Evolutionary conservation across 495 filamentous ascomycete species (phyloP).

Genomic region (Margaritispora aquatica): DNA sequence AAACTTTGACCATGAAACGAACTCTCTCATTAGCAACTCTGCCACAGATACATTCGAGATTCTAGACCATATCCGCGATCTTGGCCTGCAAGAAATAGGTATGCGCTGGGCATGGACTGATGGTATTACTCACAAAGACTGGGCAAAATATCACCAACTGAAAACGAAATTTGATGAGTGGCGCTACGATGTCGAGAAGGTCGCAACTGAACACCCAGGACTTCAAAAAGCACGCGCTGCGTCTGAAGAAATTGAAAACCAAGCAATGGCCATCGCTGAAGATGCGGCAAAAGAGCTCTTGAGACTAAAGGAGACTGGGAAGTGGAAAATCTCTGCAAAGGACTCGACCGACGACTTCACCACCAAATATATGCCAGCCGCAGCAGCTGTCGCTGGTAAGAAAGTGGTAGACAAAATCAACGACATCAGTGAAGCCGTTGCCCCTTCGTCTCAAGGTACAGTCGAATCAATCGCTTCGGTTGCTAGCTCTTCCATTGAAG

Average conservation of each 20-base stretch:
- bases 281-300: constrained; percentile 75
- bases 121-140: constrained; percentile 91
- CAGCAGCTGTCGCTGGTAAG: constrained; percentile 34
- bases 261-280: constrained; percentile 75
- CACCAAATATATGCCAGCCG: constrained; percentile 42
- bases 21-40: constrained; percentile 62
- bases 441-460: constrained; percentile 30
- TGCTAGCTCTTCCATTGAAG: constrained; percentile 28
- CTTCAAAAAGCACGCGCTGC: constrained; percentile 63
- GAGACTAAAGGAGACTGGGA: constrained; percentile 75
- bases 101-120: constrained; percentile 99
- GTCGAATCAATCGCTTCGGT: constrained; percentile 29
- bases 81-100: constrained; percentile 90
- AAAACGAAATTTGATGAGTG: constrained; percentile 81
- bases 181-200: constrained; percentile 68
- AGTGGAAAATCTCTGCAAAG: constrained; percentile 74
- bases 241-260: constrained; percentile 61
- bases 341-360: constrained; percentile 76
- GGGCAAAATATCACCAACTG: constrained; percentile 83
- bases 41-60: constrained; percentile 77
- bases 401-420: constrained; percentile 32
- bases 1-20: constrained; percentile 63
- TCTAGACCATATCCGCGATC: constrained; percentile 76
- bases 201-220: constrained; percentile 65
- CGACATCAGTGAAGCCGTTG: constrained; percentile 33